These are phyloP conservation scores for Coleophoma crateriformis DNA, from an alignment of 2,329 filamentous ascomycete genomes.

Conservation along the genomic window DNA sequence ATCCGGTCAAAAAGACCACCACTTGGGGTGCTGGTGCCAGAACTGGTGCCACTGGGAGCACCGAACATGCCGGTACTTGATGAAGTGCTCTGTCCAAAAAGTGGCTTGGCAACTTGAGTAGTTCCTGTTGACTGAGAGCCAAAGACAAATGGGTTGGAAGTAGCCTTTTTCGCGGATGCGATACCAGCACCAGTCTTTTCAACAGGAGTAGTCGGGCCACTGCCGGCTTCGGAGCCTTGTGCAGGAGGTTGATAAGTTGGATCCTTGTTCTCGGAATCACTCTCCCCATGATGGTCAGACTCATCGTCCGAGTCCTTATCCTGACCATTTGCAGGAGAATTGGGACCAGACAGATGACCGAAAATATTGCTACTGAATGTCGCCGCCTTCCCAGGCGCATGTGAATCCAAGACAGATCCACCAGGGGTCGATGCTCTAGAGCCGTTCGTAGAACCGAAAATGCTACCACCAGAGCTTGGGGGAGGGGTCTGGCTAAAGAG, in stretches of 20 bases:
- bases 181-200: conserved; percentile 20
- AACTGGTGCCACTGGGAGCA: conserved; percentile 22
- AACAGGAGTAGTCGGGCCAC: conserved; percentile 13
- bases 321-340: conserved; percentile 48
- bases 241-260: conserved; percentile 13
- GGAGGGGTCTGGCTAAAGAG: conserved; percentile 29
- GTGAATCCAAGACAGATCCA: conserved; percentile 20
- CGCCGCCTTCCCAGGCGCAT: conserved; percentile 12
- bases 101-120: not conserved
- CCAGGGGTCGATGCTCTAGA: conserved; percentile 21
- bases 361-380: conserved; percentile 46
- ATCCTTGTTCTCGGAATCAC: conserved; percentile 27
- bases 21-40: conserved; percentile 32
- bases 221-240: conserved; percentile 10
- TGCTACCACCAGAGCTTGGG: conserved; percentile 23
- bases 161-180: conserved; percentile 18
- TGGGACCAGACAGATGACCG: conserved; percentile 51
- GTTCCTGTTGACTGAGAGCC: not conserved
- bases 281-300: conserved; percentile 36
- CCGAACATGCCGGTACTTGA: conserved; percentile 29
- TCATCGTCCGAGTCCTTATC: conserved; percentile 35
- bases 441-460: conserved; percentile 15
- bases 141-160: conserved; percentile 5
- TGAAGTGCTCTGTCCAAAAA: conserved; percentile 28
- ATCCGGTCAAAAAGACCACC: conserved; percentile 52